Base-by-base conservation (phyloP, 2,329 filamentous ascomycete genomes). In the Monosporascus ibericus region DNA sequence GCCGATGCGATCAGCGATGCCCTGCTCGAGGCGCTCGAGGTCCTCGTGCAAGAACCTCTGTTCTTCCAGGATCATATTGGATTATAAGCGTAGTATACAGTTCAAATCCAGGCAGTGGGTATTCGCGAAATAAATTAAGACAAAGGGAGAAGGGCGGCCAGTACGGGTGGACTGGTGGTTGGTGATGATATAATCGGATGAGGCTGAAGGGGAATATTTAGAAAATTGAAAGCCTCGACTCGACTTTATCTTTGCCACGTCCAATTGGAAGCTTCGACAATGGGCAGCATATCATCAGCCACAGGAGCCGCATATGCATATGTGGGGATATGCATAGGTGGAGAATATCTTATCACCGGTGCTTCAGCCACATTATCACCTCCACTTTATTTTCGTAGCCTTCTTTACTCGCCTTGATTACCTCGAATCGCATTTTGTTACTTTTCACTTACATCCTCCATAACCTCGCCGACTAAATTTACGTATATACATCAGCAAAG, bases 31-130 rank as follows among this genome's bases (percentile, higher is more conserved):
- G 58, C 94, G 86, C 79, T 99, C 94, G 48, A 99, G 76, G 72
- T 99, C 94, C 81, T 99, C 94, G 64, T 96, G 92, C 63, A 96
- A 83, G 65, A 90, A 91, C 63, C 94, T 84, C 73, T 97, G 88
- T 63, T 97, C 92, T 77, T 99, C 95, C 58, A 96, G 75, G 61
- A 95, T 76, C 91, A 96, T 86, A 6, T 44, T 73, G 60, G 44
- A 34, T 15, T 34, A 14, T 34, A 14, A 34, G 30, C 4, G 30
- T 14, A 34, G 11, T 34, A 34, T 34, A 34, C 30, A 34, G 30
- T 34, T 34, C 30, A 34, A 34, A 34, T 14, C 14, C 30, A 34
- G 30, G 30, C 14, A 9, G 24, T 27, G 7, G 27, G 14, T 14
- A 18, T 39, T 17, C 40, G 40, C n/a, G 37, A 48, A 15, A 20